Base-by-base conservation (phyloP, 2,329 filamentous ascomycete species). In the Colletotrichum sp. region DNA sequence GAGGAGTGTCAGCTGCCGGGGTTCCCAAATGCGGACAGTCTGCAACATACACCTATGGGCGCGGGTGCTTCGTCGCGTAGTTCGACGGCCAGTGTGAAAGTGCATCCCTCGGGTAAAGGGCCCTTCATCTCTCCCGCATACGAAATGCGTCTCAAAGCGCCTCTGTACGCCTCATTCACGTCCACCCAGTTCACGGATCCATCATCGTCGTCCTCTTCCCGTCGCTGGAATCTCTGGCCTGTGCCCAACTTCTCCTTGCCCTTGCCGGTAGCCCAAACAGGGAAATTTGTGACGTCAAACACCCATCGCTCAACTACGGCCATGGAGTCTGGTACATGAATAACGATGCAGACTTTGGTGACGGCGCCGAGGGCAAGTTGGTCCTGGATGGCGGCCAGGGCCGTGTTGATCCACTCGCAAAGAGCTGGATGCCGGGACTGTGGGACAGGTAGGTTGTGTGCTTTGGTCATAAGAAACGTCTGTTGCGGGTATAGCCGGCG, bases 401-500 rank as follows among this genome's bases (percentile, higher is more conserved):
- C 95, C 83, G 97, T 94, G 82, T 90, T 91, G 84, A 98, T 92
- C 94, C 96, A 98, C 80, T 92, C 87, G 88, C 95, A 98, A 78
- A 98, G 94, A 79, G 92, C 91, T 0, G 96, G 95, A 84, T 98
- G 96, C 74, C 96, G 94, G 76, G 92, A 96, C 83, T 98, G 96
- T 80, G 94, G 93, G 61, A 98, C 94, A 34, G 95, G 91, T 74
- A 95, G 93, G 85, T 96, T 96, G 88, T 96, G 96, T 80, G 95
- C 95, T 78, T 94, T 92, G 52, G 93, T 91, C 57, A 93, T 92
- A 74, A 96, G 90, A 86, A 98, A 98, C 43, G 95, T 95, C 32
- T 91, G 86, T 65, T 87, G 84, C 0, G 96, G 95, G 84, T 98
- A 98, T 81, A 98, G 92, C 75, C 85, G 85, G 79, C 96, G 94